A percentile compares a stretch with the other conserved stretches of the same genome.
Evolutionary conservation across 1,139 yeast species (phyloP).

Genomic region (Schizosaccharomyces versatilis): DNA sequence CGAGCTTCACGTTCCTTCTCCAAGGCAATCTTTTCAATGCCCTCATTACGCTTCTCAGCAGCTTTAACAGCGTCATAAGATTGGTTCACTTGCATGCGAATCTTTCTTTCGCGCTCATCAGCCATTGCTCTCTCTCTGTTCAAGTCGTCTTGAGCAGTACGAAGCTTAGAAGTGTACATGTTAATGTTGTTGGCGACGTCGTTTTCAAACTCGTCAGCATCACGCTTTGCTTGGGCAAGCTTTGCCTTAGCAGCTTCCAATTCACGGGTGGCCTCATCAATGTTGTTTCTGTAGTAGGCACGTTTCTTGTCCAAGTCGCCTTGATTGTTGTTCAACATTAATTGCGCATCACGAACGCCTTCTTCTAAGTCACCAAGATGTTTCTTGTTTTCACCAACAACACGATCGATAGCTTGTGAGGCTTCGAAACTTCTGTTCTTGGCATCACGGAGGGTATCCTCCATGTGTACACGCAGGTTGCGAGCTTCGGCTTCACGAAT

Average conservation of each 20-base stretch:
- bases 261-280: not conserved
- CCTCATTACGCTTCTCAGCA: conserved; percentile 1
- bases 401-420: not conserved
- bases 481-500: conserved; percentile 2
- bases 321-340: not conserved
- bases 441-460: not conserved
- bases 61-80: conserved; percentile 1
- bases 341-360: not conserved
- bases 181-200: conserved; percentile 1
- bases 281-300: not conserved
- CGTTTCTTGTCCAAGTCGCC: not conserved
- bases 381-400: not conserved
- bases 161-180: not conserved
- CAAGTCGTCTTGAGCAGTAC: not conserved
- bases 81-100: not conserved
- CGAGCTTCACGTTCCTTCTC: not conserved
- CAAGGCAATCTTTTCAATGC: not conserved
- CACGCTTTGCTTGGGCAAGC: not conserved
- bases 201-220: not conserved
- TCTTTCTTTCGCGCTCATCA: not conserved
- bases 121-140: not conserved
- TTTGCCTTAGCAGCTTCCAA: not conserved
- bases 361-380: not conserved
- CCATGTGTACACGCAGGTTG: conserved; percentile 1
- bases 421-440: not conserved